Evolutionary conservation across 352 stramenopile genomes (phyloP).

Genomic region (Phytophthora uliginosa): DNA sequence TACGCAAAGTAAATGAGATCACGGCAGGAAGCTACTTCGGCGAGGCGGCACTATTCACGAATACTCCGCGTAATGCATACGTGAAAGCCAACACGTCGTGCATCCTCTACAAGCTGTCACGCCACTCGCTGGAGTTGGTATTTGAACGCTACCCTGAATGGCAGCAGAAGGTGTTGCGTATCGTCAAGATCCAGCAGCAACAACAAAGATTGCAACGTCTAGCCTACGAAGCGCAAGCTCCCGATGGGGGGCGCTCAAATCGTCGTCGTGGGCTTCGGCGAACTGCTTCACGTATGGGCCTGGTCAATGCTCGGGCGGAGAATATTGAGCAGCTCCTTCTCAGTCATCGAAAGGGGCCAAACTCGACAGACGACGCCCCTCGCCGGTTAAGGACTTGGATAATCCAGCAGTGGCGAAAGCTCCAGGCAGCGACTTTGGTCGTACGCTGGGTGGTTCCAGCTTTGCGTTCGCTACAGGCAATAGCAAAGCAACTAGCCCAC

Average conservation of each 20-base stretch:
- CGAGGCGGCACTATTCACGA: constrained; percentile 66
- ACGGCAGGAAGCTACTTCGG: constrained; percentile 70
- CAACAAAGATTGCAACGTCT: constrained; percentile 62
- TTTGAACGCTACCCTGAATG: constrained; percentile 71
- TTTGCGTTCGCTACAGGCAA: background rate
- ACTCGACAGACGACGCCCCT: constrained; percentile 10
- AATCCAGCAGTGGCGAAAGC: constrained; percentile 23
- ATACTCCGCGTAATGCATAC: constrained; percentile 61
- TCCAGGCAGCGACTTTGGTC: constrained; percentile 9
- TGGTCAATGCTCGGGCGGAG: constrained; percentile 57
- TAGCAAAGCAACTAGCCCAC: constrained; percentile 36
- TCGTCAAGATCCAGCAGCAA: constrained; percentile 73
- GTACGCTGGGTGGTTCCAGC: constrained; percentile 17
- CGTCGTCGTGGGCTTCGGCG: constrained; percentile 35
- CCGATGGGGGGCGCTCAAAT: constrained; percentile 21
- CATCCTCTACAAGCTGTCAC: constrained; percentile 66
- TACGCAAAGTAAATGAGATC: constrained; percentile 72
- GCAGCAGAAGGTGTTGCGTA: constrained; percentile 72
- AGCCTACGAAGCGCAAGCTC: constrained; percentile 47
- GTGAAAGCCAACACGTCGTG: constrained; percentile 74
- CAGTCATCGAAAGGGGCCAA: constrained; percentile 28
- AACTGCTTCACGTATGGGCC: constrained; percentile 49
- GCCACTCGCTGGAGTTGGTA: constrained; percentile 65
- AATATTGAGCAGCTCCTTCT: constrained; percentile 66
- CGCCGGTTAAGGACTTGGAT: constrained; percentile 20